Base-by-base conservation (phyloP, 2,329 filamentous ascomycete species). In the Fusarium robinianum region DNA sequence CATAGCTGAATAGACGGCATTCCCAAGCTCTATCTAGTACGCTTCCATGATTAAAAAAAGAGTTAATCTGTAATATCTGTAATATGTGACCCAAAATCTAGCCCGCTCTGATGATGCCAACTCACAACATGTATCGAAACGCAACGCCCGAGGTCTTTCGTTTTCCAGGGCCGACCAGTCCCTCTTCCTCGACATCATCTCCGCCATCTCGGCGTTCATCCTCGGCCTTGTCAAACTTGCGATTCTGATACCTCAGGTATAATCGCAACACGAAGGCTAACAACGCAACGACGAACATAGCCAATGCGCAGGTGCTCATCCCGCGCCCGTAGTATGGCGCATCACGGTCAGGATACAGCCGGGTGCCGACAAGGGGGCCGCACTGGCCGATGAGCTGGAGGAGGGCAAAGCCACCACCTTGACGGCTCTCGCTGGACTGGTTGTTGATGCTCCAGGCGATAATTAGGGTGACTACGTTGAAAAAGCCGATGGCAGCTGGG, bases 371-470 rank as follows among this genome's bases (percentile, higher is more conserved):
- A 4, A 88, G 68, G 2, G 89, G 88, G 0, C 89, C 89, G 52
- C 84, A 85, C 69, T 95, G 89, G 2, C 89, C 91, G 10, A 96
- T 77, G 23, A 90, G 61, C 66, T 96, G 91, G 62, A 96, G 67
- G 21, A 96, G 75, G 1, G 87, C 88, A 60, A 95, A 88, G 2
- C 86, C 88, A 2, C 82, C 82, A 0, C 88, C 88, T 55, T 87
- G 86, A 6, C 82, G 80, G 37, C 79, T 80, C 49, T 84, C 81
- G 9, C 75, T 82, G 39, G 78, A 71, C 63, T 94, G 88, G 66
- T 95, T 96, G 63, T 95, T 95, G 62, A 96, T 80, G 23, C 81
- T 88, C 90, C 90, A 96, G 2, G 88, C 86, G 43, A 96, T 87
- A 55, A 91, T 85, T 21, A 95, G 77, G 0, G 89, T 90, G 44